Base-by-base conservation (phyloP, 2,329 filamentous ascomycete species). In the Lasiodiplodia theobromae region DNA sequence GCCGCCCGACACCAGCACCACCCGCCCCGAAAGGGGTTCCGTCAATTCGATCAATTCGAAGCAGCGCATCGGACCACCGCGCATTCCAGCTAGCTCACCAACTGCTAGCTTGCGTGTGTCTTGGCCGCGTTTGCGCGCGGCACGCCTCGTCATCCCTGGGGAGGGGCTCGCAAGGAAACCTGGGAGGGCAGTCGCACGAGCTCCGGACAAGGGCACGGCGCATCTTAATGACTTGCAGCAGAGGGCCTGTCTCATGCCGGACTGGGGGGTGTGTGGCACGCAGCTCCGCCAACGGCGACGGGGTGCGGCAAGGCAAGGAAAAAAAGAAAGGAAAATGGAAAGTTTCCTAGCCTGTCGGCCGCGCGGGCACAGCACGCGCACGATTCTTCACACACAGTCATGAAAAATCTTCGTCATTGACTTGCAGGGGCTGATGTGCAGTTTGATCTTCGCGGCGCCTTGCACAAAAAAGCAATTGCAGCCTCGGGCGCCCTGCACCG, bases 171-270 rank as follows among this genome's bases (percentile, higher is more conserved):
- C 21, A 14, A 28, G 40, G 58, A 64, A 63, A 53, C 60, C 60
- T 64, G 60, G 60, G 60, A 64, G 60, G 60, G 47, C 60, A 64
- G 31, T 67, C 65, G 65, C 65, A 67, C 54, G 65, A 58, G 65
- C 54, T 51, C 54, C 40, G 54, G 65, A 63, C 58, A 63, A 34
- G 60, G 60, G 60, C 60, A 64, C 60, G 60, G 65, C 65, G 65
- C 65, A 60, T 57, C 65, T 60, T 67, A 51, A 67, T 67, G 65
- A 67, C 65, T 60, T 67, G 65, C 65, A 67, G 54, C 28, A 60
- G 53, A n/a, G 7, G 60, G 60, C 60, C 58, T 63, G 44, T 63
- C 58, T 63, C 44, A 63, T 63, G 58, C 58, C 58, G 44, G 47
- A 21, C 60, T 31, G 44, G 60, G 18, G 34, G 53, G 34, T 12